A percentile compares a stretch with the other conserved stretches of the same genome.
Conservation (phyloP, 192 early-diverging fungal genomes). For the Podila epigama region DNA sequence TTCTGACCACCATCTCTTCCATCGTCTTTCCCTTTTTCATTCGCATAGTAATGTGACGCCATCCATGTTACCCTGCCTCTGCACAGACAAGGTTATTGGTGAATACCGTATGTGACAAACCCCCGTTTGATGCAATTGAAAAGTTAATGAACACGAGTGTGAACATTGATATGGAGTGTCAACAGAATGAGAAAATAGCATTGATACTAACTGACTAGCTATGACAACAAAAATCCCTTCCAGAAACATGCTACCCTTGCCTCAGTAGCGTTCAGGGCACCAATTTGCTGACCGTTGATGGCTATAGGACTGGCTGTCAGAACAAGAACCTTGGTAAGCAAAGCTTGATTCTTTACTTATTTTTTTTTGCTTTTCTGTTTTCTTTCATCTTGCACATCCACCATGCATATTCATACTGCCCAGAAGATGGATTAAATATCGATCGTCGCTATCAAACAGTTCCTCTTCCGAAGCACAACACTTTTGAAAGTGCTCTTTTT, state of each 20-base stretch:
- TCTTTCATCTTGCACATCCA: too few relatives aligned
- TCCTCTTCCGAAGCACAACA: too few relatives aligned
- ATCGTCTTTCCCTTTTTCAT: not conserved
- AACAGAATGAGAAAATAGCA: too few relatives aligned
- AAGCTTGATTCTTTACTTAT: not conserved
- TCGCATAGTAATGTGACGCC: not conserved
- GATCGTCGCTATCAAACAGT: too few relatives aligned
- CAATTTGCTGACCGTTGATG: not conserved
- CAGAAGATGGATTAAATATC: too few relatives aligned
- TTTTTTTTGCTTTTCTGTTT: not conserved
- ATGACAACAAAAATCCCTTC: not conserved
- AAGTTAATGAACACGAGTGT: too few relatives aligned
- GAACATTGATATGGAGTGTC: too few relatives aligned
- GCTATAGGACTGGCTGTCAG: constrained; percentile 4
- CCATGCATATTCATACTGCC: too few relatives aligned
- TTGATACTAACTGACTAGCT: not conserved
- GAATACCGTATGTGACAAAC: constrained; percentile 10
- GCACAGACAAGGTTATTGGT: constrained; percentile 9
- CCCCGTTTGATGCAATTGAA: not conserved
- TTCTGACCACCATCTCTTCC: not conserved
- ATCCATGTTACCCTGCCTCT: constrained; percentile 19
- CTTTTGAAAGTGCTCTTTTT: not conserved
- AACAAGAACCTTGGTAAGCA: not conserved
- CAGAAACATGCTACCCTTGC: constrained; percentile 33
- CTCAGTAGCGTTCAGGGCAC: not conserved